These are phyloP conservation scores for Gaertneriomyces semiglobifer DNA, from an alignment of 192 early-diverging fungal genomes.

Conservation along the genomic window DNA sequence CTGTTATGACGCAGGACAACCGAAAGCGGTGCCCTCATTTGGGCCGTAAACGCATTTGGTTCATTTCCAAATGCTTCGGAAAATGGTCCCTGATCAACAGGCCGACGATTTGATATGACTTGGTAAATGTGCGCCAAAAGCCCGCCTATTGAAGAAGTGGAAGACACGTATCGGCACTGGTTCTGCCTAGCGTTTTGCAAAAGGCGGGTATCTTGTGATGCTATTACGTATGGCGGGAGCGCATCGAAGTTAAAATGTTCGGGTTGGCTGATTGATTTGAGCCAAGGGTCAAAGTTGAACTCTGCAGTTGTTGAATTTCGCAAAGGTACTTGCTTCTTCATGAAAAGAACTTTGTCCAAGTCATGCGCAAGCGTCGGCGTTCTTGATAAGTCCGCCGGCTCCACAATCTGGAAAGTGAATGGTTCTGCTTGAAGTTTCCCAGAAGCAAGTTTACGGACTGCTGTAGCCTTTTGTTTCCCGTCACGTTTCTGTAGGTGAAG, in stretches of 20 bases:
- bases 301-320: constrained; percentile 71
- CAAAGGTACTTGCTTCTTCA: constrained; percentile 47
- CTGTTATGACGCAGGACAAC: constrained; percentile 66
- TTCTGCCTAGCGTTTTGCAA: constrained; percentile 36
- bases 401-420: too few species aligned
- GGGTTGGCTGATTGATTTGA: constrained; percentile 75
- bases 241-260: constrained; percentile 78
- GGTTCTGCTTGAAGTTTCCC: too few species aligned
- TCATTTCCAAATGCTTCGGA: constrained; percentile 62
- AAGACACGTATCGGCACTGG: constrained; percentile 66
- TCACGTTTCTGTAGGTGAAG: too few species aligned
- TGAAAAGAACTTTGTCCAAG: constrained; percentile 64
- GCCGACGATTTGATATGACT: constrained; percentile 60
- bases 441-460: too few species aligned
- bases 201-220: constrained; percentile 61
- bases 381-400: not conserved
- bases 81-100: constrained; percentile 56
- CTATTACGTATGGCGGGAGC: constrained; percentile 73
- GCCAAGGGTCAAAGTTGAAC: constrained; percentile 78
- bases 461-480: too few species aligned
- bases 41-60: constrained; percentile 61
- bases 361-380: constrained; percentile 55
- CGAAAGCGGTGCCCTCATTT: constrained; percentile 63
- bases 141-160: constrained; percentile 85
- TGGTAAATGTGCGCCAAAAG: constrained; percentile 75